Base-by-base conservation (phyloP, 345 rosid species). In the Populus pruinosa region DNA sequence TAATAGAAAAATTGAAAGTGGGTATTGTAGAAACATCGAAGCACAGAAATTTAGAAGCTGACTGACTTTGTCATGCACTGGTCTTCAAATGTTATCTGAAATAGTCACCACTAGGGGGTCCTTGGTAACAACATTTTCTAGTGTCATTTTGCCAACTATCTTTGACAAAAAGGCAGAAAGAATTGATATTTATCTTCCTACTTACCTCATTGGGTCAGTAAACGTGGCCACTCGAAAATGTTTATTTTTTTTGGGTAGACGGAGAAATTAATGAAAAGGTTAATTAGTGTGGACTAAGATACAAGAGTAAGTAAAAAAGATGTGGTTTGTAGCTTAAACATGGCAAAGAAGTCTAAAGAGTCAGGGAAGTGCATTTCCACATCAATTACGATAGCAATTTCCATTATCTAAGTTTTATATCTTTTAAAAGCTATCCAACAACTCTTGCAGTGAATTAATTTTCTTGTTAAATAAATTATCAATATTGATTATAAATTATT, bases 211-310 rank as follows among this genome's bases (percentile, higher is more conserved):
- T 27, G 36, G 16, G 69, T 39, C 5, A 18, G 67, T n/a, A n/a
- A 55, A 61, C 63, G 66, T 59, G 76, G 68, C 53, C 67, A 36
- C 76, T 72, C 76, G 67, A 56, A 50, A 61, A 59, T 61, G 68
- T 8, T 59, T 73, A n/a, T 9, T 23, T 4, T 72, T 6, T n/a
- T 38, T 10, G 62, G 69, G 36, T 36, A 39, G 68, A 27, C 25
- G 18, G 35, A 73, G 33, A 73, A 74, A 25, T n/a, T 23, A 49
- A 49, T 72, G 14, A n/a, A 55, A 35, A 63, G 27, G 31, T 35
- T 18, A 53, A 55, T 39, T 17, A 49, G 63, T 23, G 39, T 55
- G 33, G 66, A 72, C 20, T 20, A 49, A 20, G 65, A 72, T 66
- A 72, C 56, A 72, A 44, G 31, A 71, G 64, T 18, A 18, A 50